Evolutionary conservation across 371 early-diverging fungal genomes (phyloP), one percentile per base, ranked within the genome.

Genomic region (Zancudomyces culisetae): DNA sequence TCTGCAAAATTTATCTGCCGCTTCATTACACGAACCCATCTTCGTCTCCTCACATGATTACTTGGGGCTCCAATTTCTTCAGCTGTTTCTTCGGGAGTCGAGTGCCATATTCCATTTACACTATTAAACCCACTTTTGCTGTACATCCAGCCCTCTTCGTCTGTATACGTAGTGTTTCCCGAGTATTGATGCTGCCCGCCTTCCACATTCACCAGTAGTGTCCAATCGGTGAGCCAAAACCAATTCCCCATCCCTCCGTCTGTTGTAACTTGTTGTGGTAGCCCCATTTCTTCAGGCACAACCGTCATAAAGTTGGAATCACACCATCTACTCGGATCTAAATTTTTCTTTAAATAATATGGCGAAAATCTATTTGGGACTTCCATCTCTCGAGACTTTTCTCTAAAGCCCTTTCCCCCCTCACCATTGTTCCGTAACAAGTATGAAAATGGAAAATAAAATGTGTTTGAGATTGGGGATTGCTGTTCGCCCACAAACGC

Each of bases 151-250:
- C 81, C 81, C 3, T 78, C 20, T 1, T 2, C 1, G 21, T 47
- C 41, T 24, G 19, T 49, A 35, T 10, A 35, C 6, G 35, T 35
- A 2, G 39, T 15, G 12, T 28, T 8, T 40, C 42, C 12, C 2
- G 12, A 10, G n/a, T n/a, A n/a, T n/a, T n/a, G n/a, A n/a, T n/a
- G n/a, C n/a, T n/a, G n/a, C n/a, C n/a, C n/a, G n/a, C n/a, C n/a
- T 15, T 35, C 15, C 10, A 10, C 15, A 15, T 35, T 27, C 2
- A 41, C 19, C 27, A 54, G 27, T 21, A 83, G 62, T 22, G 73
- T 70, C 87, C 87, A 87, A 42, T 87, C 87, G 2, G 80, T 81
- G 29, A 84, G 49, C 87, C 87, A 87, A 58, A 78, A 87, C 85
- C 85, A 87, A 15, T 60, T 49, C 22, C 27, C 41, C 8, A 3